Evolutionary conservation across 257 asterid genomes (phyloP).

Genomic region (Primulina huaijiensis): DNA sequence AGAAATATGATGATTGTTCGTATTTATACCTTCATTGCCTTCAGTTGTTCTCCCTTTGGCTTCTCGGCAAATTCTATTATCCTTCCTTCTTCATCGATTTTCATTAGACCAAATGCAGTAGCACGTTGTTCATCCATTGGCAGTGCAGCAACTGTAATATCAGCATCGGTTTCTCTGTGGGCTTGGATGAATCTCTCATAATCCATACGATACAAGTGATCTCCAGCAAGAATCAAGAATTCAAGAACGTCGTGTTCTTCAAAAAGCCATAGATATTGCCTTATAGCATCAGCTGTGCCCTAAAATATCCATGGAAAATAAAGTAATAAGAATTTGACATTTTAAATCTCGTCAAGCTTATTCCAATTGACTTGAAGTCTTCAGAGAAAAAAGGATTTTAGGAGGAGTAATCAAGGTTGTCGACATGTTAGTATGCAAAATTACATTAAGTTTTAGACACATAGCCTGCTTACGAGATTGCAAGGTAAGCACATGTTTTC

Average conservation of each 20-base stretch:
- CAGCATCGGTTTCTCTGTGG: slow-evolving; percentile 64
- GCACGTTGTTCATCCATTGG: slow-evolving; percentile 73
- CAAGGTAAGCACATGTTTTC: not conserved
- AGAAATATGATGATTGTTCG: not conserved
- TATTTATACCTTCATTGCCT: slow-evolving; percentile 54
- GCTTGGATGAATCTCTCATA: slow-evolving; percentile 62
- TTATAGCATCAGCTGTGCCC: slow-evolving; percentile 74
- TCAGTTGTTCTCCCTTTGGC: slow-evolving; percentile 56
- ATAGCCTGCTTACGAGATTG: not conserved
- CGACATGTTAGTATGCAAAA: not conserved
- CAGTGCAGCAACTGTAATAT: slow-evolving; percentile 65
- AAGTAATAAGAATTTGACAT: not conserved
- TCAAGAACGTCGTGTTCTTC: slow-evolving; percentile 66
- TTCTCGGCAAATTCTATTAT: slow-evolving; percentile 60
- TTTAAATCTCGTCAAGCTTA: too few relatives aligned
- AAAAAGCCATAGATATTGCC: slow-evolving; percentile 66
- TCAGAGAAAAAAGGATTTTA: not conserved
- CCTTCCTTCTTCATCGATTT: slow-evolving; percentile 63
- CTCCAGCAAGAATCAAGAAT: slow-evolving; percentile 60
- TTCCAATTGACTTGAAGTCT: not conserved
- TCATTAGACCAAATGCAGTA: slow-evolving; percentile 62
- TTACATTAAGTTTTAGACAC: not conserved
- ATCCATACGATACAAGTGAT: slow-evolving; percentile 61
- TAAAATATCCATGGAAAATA: slow-evolving; percentile 24
- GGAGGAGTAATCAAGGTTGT: not conserved